phyloP scores from a whole-genome alignment of 371 early-diverging fungal genomes.

The Catenaria anguillulae region DNA sequence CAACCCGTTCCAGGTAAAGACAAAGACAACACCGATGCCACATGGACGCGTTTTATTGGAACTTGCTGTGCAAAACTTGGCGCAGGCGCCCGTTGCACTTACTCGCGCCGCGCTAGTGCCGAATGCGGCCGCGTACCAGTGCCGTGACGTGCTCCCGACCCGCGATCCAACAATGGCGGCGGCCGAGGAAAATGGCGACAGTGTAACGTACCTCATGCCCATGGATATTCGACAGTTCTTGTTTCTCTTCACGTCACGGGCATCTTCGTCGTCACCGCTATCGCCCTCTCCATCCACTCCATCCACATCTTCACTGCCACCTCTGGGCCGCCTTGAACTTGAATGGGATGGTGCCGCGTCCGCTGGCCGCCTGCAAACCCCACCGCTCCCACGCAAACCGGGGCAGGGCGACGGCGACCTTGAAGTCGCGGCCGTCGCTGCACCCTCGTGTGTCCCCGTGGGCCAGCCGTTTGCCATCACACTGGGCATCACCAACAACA shows the following conservation, averaged over 20 bases:
- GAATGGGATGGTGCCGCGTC: constrained; percentile 20
- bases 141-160: neutral
- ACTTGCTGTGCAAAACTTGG: constrained; percentile 31
- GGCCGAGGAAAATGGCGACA: no score
- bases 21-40: constrained; percentile 26
- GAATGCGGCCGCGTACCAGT: neutral
- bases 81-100: constrained; percentile 21
- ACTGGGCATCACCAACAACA: neutral
- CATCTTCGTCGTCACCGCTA: constrained; percentile 6
- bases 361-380: constrained; percentile 27
- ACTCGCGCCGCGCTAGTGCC: constrained; percentile 28
- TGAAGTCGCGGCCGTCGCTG: neutral
- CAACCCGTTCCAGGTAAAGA: constrained; percentile 38
- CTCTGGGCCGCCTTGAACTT: constrained; percentile 34
- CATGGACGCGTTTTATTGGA: constrained; percentile 33
- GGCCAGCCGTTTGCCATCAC: neutral
- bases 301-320: constrained; percentile 9
- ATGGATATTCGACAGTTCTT: constrained; percentile 34
- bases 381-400: constrained; percentile 27
- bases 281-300: constrained; percentile 14
- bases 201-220: neutral
- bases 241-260: constrained; percentile 22
- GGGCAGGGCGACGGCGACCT: neutral
- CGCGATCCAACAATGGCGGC: no score
- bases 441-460: neutral